Evolutionary conservation across 352 stramenopile genomes (phyloP).

Genomic region (Globisporangium acanthophoron): DNA sequence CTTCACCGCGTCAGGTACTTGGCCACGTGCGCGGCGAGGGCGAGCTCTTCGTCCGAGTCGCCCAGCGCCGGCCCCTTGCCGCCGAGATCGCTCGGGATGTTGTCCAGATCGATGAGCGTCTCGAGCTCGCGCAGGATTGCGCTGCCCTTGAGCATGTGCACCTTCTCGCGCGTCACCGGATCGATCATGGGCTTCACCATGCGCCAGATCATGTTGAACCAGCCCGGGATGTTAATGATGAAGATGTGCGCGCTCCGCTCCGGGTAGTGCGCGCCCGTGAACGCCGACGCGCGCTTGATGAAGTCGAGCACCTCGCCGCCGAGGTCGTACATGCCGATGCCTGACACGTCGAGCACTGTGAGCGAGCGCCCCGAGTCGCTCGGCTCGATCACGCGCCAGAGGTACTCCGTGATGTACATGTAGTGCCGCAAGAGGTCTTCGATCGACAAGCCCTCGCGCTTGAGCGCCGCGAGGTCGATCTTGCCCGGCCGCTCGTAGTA

Average conservation of each 20-base stretch:
- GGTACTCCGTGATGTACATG: slow-evolving; percentile 91
- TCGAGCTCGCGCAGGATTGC: slow-evolving; percentile 69
- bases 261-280: slow-evolving; percentile 92
- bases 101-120: slow-evolving; percentile 59
- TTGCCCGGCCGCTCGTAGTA: slow-evolving; percentile 86
- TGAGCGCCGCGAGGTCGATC: slow-evolving; percentile 82
- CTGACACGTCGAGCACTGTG: slow-evolving; percentile 79
- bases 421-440: slow-evolving; percentile 87
- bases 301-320: slow-evolving; percentile 86
- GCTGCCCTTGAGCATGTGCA: slow-evolving; percentile 84
- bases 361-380: slow-evolving; percentile 66
- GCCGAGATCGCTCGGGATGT: slow-evolving; percentile 71
- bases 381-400: slow-evolving; percentile 82
- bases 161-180: slow-evolving; percentile 93
- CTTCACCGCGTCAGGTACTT: slow-evolving; percentile 42
- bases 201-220: slow-evolving; percentile 93
- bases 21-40: slow-evolving; percentile 54
- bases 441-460: slow-evolving; percentile 82
- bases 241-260: slow-evolving; percentile 93
- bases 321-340: slow-evolving; percentile 86
- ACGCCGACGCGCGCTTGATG: slow-evolving; percentile 78
- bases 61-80: slow-evolving; percentile 52
- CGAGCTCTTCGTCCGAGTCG: slow-evolving; percentile 67
- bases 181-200: slow-evolving; percentile 92
- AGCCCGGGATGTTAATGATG: slow-evolving; percentile 94